phyloP scores from a whole-genome alignment of 75 land plant species.

The Adiantum capillusveneris region DNA sequence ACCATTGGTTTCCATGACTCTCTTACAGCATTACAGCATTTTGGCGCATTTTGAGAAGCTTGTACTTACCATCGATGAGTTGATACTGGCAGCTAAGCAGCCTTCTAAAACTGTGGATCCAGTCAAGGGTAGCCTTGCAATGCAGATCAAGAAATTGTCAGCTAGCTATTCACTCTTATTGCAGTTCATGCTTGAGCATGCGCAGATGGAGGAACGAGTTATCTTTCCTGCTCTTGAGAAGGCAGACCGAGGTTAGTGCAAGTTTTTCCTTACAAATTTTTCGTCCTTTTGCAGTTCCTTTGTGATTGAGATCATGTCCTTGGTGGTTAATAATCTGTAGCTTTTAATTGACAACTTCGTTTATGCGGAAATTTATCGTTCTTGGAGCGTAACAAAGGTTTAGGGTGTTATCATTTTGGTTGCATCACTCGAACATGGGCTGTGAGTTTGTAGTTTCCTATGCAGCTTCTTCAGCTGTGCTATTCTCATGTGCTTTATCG shows the following conservation, averaged over 20 bases:
- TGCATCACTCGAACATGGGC: no score
- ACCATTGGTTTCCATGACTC: conserved; percentile 33
- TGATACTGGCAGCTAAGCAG: conserved; percentile 30
- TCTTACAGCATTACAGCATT: conserved; percentile 70
- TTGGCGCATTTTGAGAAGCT: conserved; percentile 52
- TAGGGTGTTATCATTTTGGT: no score
- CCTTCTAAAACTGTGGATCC: conserved; percentile 15
- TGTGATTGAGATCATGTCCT: no score
- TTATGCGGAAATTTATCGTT: no score
- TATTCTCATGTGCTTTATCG: no score
- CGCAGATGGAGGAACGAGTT: conserved; percentile 86
- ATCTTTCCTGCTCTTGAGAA: conserved; percentile 60
- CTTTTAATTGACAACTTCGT: no score
- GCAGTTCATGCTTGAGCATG: conserved; percentile 83
- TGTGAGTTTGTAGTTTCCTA: no score
- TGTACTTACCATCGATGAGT: conserved; percentile 47
- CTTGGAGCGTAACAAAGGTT: no score
- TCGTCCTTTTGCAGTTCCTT: no score
- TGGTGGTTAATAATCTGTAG: no score
- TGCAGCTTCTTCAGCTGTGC: no score
- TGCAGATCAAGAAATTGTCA: conserved; percentile 47
- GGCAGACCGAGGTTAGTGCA: conserved; percentile 48
- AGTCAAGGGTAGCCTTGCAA: conserved; percentile 32
- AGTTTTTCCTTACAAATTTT: no score
- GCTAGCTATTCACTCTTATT: conserved; percentile 41